Conservation (phyloP, 805 yeast species). For the Starmerella tilneyi region DNA sequence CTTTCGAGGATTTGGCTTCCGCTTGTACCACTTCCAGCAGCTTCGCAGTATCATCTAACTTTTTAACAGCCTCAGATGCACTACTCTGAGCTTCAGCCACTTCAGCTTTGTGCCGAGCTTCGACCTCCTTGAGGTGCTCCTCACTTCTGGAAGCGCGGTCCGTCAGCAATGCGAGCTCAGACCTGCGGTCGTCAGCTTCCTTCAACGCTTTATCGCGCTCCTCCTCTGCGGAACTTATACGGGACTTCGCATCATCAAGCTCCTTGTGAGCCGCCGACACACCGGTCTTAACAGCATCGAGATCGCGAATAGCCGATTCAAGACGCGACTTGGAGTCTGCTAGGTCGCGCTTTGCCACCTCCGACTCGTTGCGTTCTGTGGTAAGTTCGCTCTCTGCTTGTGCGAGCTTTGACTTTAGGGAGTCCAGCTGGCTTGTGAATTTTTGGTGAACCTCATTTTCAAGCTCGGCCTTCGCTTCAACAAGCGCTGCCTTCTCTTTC, state of each 20-base stretch:
- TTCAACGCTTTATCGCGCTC: neutral
- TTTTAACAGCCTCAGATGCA: neutral
- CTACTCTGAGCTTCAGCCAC: too few relatives aligned
- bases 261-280: neutral
- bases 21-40: neutral
- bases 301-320: neutral
- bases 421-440: neutral
- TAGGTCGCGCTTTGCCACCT: constrained; percentile 1
- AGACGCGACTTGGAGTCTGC: neutral
- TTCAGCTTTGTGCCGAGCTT: neutral
- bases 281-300: neutral
- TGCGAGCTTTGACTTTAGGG: neutral
- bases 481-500: neutral
- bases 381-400: neutral
- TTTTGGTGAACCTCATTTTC: constrained; percentile 3
- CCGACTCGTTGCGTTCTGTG: constrained; percentile 1
- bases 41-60: constrained; percentile 19
- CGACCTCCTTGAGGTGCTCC: neutral
- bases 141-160: neutral
- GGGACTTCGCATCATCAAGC: constrained; percentile 4
- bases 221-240: neutral
- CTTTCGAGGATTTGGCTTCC: neutral
- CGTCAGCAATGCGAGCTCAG: neutral
- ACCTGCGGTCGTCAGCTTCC: neutral
- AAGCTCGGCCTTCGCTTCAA: constrained; percentile 1